Base-by-base conservation (phyloP, 2,329 filamentous ascomycete genomes). In the Pseudogymnoascus sp. region DNA sequence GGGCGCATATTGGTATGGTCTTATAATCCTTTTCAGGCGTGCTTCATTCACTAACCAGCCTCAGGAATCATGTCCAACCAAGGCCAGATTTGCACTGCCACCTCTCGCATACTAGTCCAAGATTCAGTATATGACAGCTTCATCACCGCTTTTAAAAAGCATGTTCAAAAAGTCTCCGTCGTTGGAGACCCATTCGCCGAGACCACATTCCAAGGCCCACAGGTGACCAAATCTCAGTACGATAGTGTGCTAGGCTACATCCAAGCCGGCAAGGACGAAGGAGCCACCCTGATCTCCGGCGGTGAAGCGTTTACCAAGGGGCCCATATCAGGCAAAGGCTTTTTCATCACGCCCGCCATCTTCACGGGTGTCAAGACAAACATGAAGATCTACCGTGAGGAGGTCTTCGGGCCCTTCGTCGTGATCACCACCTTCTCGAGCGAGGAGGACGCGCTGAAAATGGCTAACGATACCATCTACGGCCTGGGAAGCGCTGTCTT, bases 301-400 rank as follows among this genome's bases (percentile, higher is more conserved):
- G 87, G 87, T 71, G 38, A 39, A 39, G 38, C 8, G 19, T 39
- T 39, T 39, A 19, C n/a, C n/a, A 19, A 39, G 1, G 82, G 83
- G 70, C 84, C 85, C 70, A 83, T 83, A 73, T 85, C 85, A 59
- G 77, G 81, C 69, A 16, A n/a, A 6, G 85, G 85, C 61, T 89
- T 84, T 79, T 90, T 88, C 79, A 88, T 90, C 72, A 78, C 88
- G 76, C 87, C 87, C 10, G 89, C 87, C 69, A 86, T 90, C 77
- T 89, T 90, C 81, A 83, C 83, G 70, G 82, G 87, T 71, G 86
- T 89, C 66, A 83, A 79, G 52, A 81, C 85, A 66, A 81, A 88
- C 74, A 89, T 89, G 86, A 88, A 86, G 80, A 89, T 90, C 70
- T 81, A 87, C 73, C 82, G 88, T 75, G 86, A 89, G 74, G 87